Percentiles rank a stretch among this genome's conserved stretches.
These are phyloP conservation scores for Aspergillus campestris DNA, from an alignment of 495 filamentous ascomycete species.

Conservation along the genomic window DNA sequence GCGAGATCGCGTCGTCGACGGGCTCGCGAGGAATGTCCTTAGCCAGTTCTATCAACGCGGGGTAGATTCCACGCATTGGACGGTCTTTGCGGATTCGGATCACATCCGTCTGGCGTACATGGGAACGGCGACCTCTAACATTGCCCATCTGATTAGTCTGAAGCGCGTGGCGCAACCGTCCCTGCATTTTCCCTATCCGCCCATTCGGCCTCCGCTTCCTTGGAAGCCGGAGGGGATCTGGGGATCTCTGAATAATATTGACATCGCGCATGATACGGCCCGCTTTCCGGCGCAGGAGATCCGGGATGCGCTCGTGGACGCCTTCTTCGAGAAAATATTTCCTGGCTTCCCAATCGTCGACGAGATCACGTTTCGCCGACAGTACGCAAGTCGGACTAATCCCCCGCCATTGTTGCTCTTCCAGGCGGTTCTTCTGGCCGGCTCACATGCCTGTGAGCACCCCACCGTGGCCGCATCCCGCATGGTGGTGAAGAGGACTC, in stretches of 20 bases:
- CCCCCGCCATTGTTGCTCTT: constrained; percentile 13
- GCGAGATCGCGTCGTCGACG: no score
- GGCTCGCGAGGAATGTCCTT: background rate
- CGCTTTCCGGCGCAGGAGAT: background rate
- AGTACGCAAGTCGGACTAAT: background rate
- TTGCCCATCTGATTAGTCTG: constrained; percentile 10
- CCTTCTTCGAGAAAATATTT: constrained; percentile 5
- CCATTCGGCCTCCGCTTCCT: constrained; percentile 4
- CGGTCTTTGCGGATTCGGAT: background rate
- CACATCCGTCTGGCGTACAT: constrained; percentile 6
- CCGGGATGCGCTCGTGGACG: constrained; percentile 6
- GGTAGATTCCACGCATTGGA: background rate
- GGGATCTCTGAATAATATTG: background rate
- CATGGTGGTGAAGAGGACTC: constrained; percentile 4
- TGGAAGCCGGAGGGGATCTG: constrained; percentile 1
- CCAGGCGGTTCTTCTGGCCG: constrained; percentile 11
- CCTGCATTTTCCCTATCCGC: constrained; percentile 3
- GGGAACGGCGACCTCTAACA: constrained; percentile 11
- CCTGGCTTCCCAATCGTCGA: constrained; percentile 3
- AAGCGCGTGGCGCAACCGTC: background rate
- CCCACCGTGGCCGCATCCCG: constrained; percentile 4
- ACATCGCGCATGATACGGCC: background rate
- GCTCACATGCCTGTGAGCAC: constrained; percentile 6
- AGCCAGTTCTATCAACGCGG: constrained; percentile 3
- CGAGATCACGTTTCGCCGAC: constrained; percentile 1